These are phyloP conservation scores for maize (Zea mays) DNA, from an alignment of 176 grass and related monocot genomes.

Conservation along the genomic window DNA sequence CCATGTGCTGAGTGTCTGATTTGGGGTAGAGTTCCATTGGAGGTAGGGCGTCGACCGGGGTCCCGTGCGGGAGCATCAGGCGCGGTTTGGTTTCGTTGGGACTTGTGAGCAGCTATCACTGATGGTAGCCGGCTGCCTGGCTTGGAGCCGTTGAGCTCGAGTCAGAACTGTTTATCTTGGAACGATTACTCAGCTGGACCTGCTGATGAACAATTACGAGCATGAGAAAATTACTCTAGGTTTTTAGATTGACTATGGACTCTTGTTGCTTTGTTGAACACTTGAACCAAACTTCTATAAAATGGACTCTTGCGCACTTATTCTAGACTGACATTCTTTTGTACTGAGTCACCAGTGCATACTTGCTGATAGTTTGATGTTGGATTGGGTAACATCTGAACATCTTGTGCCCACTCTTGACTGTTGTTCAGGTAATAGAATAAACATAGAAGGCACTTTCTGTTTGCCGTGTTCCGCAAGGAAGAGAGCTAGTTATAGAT, in stretches of 20 bases:
- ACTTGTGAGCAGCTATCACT: too few relatives aligned
- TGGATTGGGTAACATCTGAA: not conserved
- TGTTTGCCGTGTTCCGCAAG: constrained; percentile 51
- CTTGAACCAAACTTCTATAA: not conserved
- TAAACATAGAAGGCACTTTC: constrained; percentile 38
- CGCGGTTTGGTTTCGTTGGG: not conserved
- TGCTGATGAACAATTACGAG: not conserved
- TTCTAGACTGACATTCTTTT: not conserved
- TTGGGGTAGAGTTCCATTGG: not conserved
- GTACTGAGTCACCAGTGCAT: not conserved
- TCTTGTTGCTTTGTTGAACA: not conserved
- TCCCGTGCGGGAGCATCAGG: not conserved
- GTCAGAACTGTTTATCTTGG: too few relatives aligned
- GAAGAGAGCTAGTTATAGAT: constrained; percentile 52
- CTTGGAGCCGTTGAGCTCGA: not conserved
- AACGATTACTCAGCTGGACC: too few relatives aligned
- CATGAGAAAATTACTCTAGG: not conserved
- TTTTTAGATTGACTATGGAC: not conserved
- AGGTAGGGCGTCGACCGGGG: too few relatives aligned
- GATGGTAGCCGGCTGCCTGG: not conserved
- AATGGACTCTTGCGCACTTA: not conserved
- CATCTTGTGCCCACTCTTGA: constrained; percentile 6
- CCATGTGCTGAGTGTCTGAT: constrained; percentile 3
- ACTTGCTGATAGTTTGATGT: not conserved
- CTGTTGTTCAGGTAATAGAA: constrained; percentile 60